Evolutionary conservation across 148 eudicot species (phyloP).

Genomic region (Nepenthes gracilis): DNA sequence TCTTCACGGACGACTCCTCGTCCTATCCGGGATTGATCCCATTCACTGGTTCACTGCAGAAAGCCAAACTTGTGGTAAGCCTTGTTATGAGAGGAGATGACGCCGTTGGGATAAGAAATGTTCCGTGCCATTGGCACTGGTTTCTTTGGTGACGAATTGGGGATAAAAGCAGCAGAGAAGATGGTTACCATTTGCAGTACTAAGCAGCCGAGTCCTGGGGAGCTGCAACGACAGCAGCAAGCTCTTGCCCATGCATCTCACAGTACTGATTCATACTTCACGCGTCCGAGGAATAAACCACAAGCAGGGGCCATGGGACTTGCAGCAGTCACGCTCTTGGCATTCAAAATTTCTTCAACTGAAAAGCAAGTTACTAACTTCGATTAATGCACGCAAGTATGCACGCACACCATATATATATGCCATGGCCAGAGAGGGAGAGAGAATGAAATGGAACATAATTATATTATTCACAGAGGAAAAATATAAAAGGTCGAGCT

Average conservation of each 20-base stretch:
- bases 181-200: too few relatives aligned
- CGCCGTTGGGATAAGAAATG: too few relatives aligned
- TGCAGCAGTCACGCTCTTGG: conserved; percentile 61
- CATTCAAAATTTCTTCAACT: conserved; percentile 75
- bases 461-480: background rate
- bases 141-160: too few relatives aligned
- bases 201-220: too few relatives aligned
- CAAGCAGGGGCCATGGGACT: conserved; percentile 95
- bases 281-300: conserved; percentile 83
- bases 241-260: background rate
- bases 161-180: too few relatives aligned
- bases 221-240: too few relatives aligned
- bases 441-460: background rate
- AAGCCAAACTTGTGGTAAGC: too few relatives aligned
- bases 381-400: background rate
- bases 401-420: background rate
- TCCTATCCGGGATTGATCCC: too few relatives aligned
- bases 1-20: too few relatives aligned
- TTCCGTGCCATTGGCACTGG: too few relatives aligned
- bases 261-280: conserved; percentile 41
- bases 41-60: too few relatives aligned
- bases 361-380: conserved; percentile 8
- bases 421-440: background rate
- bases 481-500: background rate
- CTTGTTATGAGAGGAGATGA: too few relatives aligned